Percentiles rank a stretch among this genome's conserved stretches.
These are phyloP conservation scores for Alisma plantagoaquatica DNA, from an alignment of 106 monocot genomes.

Conservation along the genomic window DNA sequence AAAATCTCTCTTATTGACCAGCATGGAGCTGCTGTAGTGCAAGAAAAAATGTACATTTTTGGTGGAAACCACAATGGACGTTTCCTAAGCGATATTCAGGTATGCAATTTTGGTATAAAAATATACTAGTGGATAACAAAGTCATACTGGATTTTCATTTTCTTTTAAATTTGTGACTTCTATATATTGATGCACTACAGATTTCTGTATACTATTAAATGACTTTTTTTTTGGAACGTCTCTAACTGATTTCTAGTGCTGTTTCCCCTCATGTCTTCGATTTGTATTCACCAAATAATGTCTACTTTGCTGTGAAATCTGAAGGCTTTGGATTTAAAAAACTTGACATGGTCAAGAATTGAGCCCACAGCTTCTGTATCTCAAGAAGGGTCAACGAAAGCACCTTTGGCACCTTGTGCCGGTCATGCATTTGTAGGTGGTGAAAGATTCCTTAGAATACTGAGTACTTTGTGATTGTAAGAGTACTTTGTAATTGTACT, in stretches of 20 bases:
- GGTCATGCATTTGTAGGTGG: conserved; percentile 71
- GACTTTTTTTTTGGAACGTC: background rate
- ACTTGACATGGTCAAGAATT: conserved; percentile 66
- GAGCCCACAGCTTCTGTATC: conserved; percentile 39
- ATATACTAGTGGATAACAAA: no score
- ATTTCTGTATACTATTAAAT: background rate
- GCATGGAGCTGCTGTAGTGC: conserved; percentile 73
- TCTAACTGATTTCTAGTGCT: background rate
- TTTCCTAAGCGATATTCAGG: conserved; percentile 80
- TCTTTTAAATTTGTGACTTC: background rate
- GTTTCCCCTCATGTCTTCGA: background rate
- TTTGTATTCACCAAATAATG: background rate
- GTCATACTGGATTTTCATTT: background rate
- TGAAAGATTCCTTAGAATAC: background rate
- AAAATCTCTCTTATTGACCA: no score
- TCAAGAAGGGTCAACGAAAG: conserved; percentile 21
- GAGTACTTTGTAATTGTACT: background rate
- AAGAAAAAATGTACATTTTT: conserved; percentile 82
- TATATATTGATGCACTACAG: background rate
- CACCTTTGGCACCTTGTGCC: conserved; percentile 43
- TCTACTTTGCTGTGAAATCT: background rate
- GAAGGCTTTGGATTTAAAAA: conserved; percentile 81
- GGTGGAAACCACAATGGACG: conserved; percentile 90
- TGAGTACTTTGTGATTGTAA: background rate
- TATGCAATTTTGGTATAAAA: no score